These are phyloP conservation scores for Suhomyces kunorum DNA, from an alignment of 1,139 yeast species.

Conservation along the genomic window DNA sequence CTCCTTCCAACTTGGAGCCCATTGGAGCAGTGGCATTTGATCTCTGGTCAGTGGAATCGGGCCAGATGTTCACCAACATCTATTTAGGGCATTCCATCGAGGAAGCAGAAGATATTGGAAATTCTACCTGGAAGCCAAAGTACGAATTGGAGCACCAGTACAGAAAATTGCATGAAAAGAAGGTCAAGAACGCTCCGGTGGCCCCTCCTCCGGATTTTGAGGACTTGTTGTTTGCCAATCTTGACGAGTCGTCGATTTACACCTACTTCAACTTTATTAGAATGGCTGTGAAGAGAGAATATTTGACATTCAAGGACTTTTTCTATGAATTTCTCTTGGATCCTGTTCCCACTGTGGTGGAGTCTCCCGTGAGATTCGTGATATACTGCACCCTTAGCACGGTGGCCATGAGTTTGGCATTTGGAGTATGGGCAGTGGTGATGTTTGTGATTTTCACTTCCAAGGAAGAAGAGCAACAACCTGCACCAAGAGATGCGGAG, in stretches of 20 bases:
- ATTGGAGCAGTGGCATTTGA: constrained; percentile 88
- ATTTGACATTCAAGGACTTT: constrained; percentile 32
- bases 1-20: constrained; percentile 57
- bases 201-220: constrained; percentile 45
- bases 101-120: constrained; percentile 85
- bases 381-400: constrained; percentile 46
- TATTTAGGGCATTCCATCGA: constrained; percentile 78
- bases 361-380: constrained; percentile 52
- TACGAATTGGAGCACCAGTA: constrained; percentile 51
- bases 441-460: constrained; percentile 20
- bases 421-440: constrained; percentile 42
- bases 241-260: constrained; percentile 21
- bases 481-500: no score
- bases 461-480: constrained; percentile 4
- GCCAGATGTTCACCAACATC: constrained; percentile 76
- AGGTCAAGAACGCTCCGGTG: constrained; percentile 35
- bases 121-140: constrained; percentile 69
- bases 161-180: constrained; percentile 32
- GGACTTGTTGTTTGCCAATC: constrained; percentile 30
- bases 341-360: constrained; percentile 44
- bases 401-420: constrained; percentile 39
- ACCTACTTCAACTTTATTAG: constrained; percentile 27
- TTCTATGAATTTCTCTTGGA: constrained; percentile 38
- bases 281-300: constrained; percentile 24
- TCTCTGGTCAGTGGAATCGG: constrained; percentile 82